Conservation (phyloP, 805 yeast species). For the Danielia reshetovae region DNA sequence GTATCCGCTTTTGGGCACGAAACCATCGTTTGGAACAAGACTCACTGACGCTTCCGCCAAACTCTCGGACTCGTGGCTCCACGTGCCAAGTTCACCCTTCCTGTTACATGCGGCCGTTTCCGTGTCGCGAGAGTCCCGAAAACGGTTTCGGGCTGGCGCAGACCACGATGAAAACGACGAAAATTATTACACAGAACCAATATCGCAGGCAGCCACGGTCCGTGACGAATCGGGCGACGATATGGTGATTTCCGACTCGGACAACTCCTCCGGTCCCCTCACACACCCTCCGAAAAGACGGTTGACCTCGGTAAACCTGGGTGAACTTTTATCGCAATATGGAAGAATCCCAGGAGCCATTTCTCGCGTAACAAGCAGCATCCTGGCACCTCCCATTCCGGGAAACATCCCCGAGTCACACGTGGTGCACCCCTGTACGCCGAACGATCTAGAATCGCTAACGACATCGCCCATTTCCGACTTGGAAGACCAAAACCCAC, state of each 20-base stretch:
- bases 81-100: conserved; percentile 24
- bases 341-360: not conserved
- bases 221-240: conserved; percentile 28
- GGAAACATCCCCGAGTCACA: no score
- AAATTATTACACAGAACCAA: conserved; percentile 3
- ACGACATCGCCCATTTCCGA: conserved; percentile 35
- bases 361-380: not conserved
- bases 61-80: conserved; percentile 30
- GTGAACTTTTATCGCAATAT: not conserved
- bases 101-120: conserved; percentile 8
- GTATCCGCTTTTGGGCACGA: conserved; percentile 30
- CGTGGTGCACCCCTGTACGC: conserved; percentile 26
- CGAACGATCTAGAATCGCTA: conserved; percentile 26
- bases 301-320: conserved; percentile 14
- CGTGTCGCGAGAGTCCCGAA: conserved; percentile 16
- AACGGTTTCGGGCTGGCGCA: conserved; percentile 20
- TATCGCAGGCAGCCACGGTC: conserved; percentile 9
- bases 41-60: conserved; percentile 28
- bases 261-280: conserved; percentile 16
- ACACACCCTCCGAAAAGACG: conserved; percentile 39
- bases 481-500: conserved; percentile 29
- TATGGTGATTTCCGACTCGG: conserved; percentile 33
- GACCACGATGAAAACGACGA: conserved; percentile 13
- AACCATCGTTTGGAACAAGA: conserved; percentile 29
- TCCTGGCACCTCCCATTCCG: not conserved